Evolutionary conservation across 2,329 filamentous ascomycete species (phyloP), one percentile per base, ranked within the genome.

Genomic region (Alternaria angustiovoidea): DNA sequence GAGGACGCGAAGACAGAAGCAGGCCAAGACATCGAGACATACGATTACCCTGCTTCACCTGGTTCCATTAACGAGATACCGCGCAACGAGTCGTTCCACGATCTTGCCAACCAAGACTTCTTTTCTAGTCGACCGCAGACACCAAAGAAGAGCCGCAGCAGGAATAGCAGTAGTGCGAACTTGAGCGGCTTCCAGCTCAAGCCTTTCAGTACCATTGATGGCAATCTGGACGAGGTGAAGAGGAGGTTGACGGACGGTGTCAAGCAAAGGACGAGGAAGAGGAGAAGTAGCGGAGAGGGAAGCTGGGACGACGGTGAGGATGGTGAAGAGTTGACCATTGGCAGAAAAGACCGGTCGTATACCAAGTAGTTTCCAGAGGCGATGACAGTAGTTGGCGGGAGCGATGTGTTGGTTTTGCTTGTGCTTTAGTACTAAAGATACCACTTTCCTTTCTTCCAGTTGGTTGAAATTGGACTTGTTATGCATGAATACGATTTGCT

Each of bases 41-140:
- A 75, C 61, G 71, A 72, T 26, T 71, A 68, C 53, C 69, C 73
- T 16, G 59, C 61, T 1, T 74, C 72, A 4, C 71, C 74, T 5
- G 64, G 63, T 38, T 47, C 65, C 59, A 61, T 49, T 34, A 66
- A 47, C 63, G 68, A 51, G 59, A 76, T 64, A 66, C 94, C 94
- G 8, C 89, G 91, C 61, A 97, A 97, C 81, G 95, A 98, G 79
- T 95, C 92, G 0, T 97, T 97, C 81, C 90, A 90, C 78, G 94
- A 98, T 77, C 90, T 98, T 65, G 91, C 92, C 12, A 88, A 87
- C 49, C 90, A 97, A 67, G 92, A 91, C 62, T 90, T 99, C 80
- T 99, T 98, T 81, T 93, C 94, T 3, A 95, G 92, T 16, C 86
- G 92, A 30, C 93, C 94, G 5, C 86, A 90, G n/a, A 96, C 91